A percentile compares a stretch with the other conserved stretches of the same genome.
Conservation (phyloP, 2,329 filamentous ascomycete genomes). For the Fusarium sp. region DNA sequence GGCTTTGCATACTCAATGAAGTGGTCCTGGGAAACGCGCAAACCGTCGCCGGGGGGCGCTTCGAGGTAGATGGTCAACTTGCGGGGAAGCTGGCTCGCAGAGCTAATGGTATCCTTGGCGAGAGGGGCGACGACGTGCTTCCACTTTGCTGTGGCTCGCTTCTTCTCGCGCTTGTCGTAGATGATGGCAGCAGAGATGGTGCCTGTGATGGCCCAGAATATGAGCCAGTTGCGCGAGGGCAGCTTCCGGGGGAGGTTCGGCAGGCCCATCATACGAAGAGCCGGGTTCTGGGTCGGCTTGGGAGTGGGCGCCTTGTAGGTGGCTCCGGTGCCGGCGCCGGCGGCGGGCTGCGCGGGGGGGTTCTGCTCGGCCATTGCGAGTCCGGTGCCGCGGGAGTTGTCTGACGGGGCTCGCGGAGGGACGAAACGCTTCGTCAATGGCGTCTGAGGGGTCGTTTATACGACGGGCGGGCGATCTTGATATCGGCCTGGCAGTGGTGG, state of each 20-base stretch:
- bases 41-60: constrained; percentile 83
- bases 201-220: constrained; percentile 83
- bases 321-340: constrained; percentile 39
- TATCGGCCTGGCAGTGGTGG: constrained; percentile 22
- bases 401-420: neutral
- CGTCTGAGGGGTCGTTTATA: constrained; percentile 11
- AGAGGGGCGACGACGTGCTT: constrained; percentile 83
- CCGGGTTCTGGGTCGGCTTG: constrained; percentile 67
- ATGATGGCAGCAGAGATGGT: constrained; percentile 81
- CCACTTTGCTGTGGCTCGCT: constrained; percentile 85
- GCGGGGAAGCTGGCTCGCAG: constrained; percentile 75
- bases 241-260: constrained; percentile 83
- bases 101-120: constrained; percentile 74
- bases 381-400: neutral
- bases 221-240: constrained; percentile 96
- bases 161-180: constrained; percentile 93
- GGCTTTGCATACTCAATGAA: constrained; percentile 97
- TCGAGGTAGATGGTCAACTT: constrained; percentile 86
- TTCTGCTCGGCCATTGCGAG: constrained; percentile 40
- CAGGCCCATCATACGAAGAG: constrained; percentile 80
- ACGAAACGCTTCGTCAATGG: neutral
- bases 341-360: constrained; percentile 39
- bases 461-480: constrained; percentile 19
- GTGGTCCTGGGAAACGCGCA: constrained; percentile 87
- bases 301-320: constrained; percentile 50